Conservation (phyloP, 495 filamentous ascomycete species). For the Penicillium daleae region DNA sequence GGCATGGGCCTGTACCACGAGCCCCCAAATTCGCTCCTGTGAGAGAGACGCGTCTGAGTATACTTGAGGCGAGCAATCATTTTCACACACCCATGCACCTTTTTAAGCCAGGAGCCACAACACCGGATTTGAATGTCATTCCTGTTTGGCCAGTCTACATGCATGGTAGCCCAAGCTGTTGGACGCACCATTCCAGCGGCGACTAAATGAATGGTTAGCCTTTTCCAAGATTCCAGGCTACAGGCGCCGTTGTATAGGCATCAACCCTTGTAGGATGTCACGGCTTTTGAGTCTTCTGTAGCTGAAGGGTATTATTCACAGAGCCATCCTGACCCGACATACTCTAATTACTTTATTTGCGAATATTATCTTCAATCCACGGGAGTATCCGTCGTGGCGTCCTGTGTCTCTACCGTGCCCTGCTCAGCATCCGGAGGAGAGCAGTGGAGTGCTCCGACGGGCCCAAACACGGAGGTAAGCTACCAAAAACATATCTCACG, state of each 20-base stretch:
- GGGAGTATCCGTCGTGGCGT: background rate
- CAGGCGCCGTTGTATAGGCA: slow-evolving; percentile 24
- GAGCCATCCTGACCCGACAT: background rate
- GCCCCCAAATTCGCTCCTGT: background rate
- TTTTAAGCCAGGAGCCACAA: slow-evolving; percentile 20
- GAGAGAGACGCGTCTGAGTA: slow-evolving; percentile 20
- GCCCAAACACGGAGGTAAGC: background rate
- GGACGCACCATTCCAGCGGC: slow-evolving; percentile 29
- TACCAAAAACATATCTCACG: slow-evolving; percentile 22
- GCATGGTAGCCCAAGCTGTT: slow-evolving; percentile 31
- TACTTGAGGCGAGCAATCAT: slow-evolving; percentile 19
- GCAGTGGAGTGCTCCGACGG: background rate
- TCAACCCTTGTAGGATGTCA: slow-evolving; percentile 12
- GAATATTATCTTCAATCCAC: too few species aligned
- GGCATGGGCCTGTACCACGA: background rate
- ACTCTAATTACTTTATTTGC: too few species aligned
- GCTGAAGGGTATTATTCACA: background rate
- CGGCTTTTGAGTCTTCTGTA: slow-evolving; percentile 9
- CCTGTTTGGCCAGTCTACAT: slow-evolving; percentile 24
- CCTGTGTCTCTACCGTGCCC: background rate
- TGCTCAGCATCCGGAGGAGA: background rate
- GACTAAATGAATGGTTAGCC: slow-evolving; percentile 29
- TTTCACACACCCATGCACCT: slow-evolving; percentile 17
- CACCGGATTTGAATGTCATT: slow-evolving; percentile 11
- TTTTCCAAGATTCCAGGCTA: slow-evolving; percentile 22